Conservation (phyloP, 2,329 filamentous ascomycete genomes). For the Herpotrichia juniperi region DNA sequence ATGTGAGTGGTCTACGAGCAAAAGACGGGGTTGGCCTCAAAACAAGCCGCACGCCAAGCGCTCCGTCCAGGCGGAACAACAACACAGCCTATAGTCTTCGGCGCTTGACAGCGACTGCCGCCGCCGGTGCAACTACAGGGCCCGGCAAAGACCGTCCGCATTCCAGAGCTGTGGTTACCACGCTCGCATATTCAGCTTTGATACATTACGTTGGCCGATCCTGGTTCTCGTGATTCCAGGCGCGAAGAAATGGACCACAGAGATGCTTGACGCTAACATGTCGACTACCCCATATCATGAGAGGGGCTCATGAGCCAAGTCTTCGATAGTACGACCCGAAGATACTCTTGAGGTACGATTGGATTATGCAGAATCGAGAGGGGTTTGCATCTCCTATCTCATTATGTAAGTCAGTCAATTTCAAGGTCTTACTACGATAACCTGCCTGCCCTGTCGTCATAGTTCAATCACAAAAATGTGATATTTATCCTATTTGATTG, state of each 20-base stretch:
- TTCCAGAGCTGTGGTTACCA: slow-evolving; percentile 9
- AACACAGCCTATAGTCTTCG: not conserved
- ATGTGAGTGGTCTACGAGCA: not conserved
- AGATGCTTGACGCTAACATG: not conserved
- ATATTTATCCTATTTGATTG: not conserved
- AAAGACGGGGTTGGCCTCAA: not conserved
- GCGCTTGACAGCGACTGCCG: not conserved
- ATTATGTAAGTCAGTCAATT: no score
- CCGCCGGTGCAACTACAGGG: not conserved
- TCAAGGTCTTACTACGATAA: no score
- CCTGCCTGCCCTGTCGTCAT: no score
- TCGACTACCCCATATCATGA: not conserved
- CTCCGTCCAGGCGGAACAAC: slow-evolving; percentile 5
- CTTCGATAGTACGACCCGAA: not conserved
- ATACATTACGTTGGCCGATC: not conserved
- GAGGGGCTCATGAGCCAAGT: not conserved
- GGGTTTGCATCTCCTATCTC: no score
- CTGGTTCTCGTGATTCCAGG: slow-evolving; percentile 1
- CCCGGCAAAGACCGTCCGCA: not conserved
- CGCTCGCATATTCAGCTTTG: slow-evolving; percentile 5
- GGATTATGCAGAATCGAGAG: not conserved
- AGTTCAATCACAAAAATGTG: no score
- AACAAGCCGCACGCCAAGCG: slow-evolving; percentile 10
- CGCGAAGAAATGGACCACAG: slow-evolving; percentile 3
- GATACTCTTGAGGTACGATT: not conserved